phyloP scores from a whole-genome alignment of 1,284 basidiomycete genomes.

The Acaromyces ingoldii region DNA sequence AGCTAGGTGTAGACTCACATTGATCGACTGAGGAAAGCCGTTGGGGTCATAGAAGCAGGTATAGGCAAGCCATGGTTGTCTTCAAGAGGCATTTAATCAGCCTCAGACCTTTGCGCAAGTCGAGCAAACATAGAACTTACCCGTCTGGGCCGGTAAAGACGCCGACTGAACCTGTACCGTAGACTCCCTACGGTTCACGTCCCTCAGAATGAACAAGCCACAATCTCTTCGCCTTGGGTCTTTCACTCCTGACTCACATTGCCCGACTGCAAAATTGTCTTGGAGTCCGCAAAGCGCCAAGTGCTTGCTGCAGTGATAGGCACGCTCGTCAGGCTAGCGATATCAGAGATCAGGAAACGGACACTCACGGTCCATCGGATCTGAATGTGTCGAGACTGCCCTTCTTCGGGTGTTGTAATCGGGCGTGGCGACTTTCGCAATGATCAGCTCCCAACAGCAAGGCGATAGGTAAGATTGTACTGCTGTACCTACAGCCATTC shows the following conservation, averaged over 20 bases:
- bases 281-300: not conserved
- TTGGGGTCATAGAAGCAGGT: not conserved
- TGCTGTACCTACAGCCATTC: not conserved
- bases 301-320: not conserved
- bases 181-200: too few species aligned
- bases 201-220: too few species aligned
- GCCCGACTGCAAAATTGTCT: not conserved
- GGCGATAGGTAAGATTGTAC: not conserved
- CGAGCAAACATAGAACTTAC: too few species aligned
- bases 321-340: too few species aligned
- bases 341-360: too few species aligned
- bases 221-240: too few species aligned
- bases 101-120: too few species aligned
- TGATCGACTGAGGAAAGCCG: not conserved
- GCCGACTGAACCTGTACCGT: not conserved
- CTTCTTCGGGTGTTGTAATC: not conserved
- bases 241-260: too few species aligned
- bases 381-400: not conserved
- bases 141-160: not conserved
- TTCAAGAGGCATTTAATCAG: too few species aligned
- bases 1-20: not conserved
- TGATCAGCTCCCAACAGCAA: not conserved
- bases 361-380: not conserved
- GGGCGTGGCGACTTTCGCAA: not conserved
- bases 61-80: conserved; percentile 1